phyloP scores from a whole-genome alignment of 352 stramenopile genomes.

The Phytopythium ostracodes region DNA sequence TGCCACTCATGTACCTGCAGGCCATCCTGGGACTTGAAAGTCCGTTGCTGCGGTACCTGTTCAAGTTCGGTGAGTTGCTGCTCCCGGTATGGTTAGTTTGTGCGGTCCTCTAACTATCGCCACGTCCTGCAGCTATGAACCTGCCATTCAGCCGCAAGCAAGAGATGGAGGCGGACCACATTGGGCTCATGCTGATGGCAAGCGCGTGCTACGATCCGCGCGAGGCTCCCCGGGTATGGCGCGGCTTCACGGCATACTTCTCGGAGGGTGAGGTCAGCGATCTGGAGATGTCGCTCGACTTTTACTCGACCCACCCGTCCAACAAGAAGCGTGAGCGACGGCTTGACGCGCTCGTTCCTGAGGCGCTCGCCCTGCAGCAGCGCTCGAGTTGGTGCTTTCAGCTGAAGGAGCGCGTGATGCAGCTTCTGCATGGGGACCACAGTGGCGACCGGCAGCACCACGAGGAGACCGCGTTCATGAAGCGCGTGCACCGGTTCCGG shows the following conservation, averaged over 20 bases:
- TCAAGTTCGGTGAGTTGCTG: slow-evolving; percentile 40
- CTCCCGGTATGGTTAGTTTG: no score
- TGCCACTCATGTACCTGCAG: slow-evolving; percentile 47
- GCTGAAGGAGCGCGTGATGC: slow-evolving; percentile 49
- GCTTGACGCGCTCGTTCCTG: slow-evolving; percentile 36
- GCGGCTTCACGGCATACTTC: slow-evolving; percentile 32
- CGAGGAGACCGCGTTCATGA: slow-evolving; percentile 33
- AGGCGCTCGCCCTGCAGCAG: slow-evolving; percentile 39
- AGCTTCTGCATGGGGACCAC: slow-evolving; percentile 20
- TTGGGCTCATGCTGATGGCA: slow-evolving; percentile 74
- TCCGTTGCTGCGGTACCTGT: slow-evolving; percentile 58
- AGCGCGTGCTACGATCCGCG: slow-evolving; percentile 67
- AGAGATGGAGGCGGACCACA: slow-evolving; percentile 66
- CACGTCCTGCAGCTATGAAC: slow-evolving; percentile 30
- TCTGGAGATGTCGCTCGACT: slow-evolving; percentile 45
- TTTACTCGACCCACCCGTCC: slow-evolving; percentile 61
- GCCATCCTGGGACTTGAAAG: slow-evolving; percentile 46
- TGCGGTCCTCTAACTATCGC: slow-evolving; percentile 7
- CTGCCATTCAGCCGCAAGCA: slow-evolving; percentile 61
- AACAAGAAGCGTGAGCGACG: slow-evolving; percentile 50
- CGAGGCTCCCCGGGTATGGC: slow-evolving; percentile 45
- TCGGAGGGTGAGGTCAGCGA: slow-evolving; percentile 24
- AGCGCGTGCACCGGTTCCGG: slow-evolving; percentile 32
- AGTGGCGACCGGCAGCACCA: slow-evolving; percentile 1
- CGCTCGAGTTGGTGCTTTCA: slow-evolving; percentile 50